phyloP scores from a whole-genome alignment of 2,329 filamentous ascomycete genomes.

The Aspergillus glaucus region DNA sequence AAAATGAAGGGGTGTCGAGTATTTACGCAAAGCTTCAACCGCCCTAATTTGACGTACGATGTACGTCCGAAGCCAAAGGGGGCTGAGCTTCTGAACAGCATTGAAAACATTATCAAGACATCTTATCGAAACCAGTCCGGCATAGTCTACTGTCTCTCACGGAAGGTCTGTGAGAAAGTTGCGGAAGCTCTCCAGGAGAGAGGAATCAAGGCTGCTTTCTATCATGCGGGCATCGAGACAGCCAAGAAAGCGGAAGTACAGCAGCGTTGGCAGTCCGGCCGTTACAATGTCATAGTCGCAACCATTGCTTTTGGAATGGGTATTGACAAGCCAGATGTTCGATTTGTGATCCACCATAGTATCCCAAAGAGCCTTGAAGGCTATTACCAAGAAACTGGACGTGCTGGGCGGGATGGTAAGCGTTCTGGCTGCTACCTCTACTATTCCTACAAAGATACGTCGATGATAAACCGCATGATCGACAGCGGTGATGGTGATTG shows the following conservation, averaged over 20 bases:
- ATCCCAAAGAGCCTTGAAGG: conserved; percentile 94
- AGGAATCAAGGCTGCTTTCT: conserved; percentile 70
- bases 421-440: conserved; percentile 84
- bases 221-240: conserved; percentile 72
- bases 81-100: conserved; percentile 47
- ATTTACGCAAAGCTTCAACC: conserved; percentile 91
- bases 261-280: conserved; percentile 72
- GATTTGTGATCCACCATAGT: conserved; percentile 90
- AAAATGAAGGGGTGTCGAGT: conserved; percentile 69
- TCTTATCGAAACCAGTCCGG: conserved; percentile 69
- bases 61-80: conserved; percentile 65
- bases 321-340: conserved; percentile 96
- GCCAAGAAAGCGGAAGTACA: conserved; percentile 66
- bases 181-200: conserved; percentile 59
- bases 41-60: conserved; percentile 89
- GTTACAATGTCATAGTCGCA: conserved; percentile 83
- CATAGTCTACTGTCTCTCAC: conserved; percentile 88
- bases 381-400: conserved; percentile 96
- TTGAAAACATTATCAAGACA: conserved; percentile 56
- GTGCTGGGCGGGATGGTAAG: conserved; percentile 85
- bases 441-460: conserved; percentile 74
- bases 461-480: conserved; percentile 72
- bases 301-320: conserved; percentile 99
- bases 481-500: conserved; percentile 66
- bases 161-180: conserved; percentile 74